These are phyloP conservation scores for Saturnispora hagleri DNA, from an alignment of 805 yeast species.

Conservation along the genomic window DNA sequence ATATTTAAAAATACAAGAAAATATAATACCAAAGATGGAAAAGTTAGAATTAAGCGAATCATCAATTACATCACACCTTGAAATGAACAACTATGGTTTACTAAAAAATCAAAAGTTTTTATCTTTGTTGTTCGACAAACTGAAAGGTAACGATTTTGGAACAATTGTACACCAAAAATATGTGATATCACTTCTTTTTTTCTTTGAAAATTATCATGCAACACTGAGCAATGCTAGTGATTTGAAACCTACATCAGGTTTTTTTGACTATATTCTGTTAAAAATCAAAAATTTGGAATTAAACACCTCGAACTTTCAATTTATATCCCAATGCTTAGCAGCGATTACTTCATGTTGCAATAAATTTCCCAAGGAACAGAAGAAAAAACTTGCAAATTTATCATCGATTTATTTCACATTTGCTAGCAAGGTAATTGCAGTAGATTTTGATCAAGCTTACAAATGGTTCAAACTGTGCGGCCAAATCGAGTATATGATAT, in stretches of 20 bases:
- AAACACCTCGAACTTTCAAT: slow-evolving; percentile 15
- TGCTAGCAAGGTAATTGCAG: slow-evolving; percentile 23
- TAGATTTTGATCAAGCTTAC: slow-evolving; percentile 10
- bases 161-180: neutral
- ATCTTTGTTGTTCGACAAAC: neutral
- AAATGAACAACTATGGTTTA: neutral
- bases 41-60: neutral
- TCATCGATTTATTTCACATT: slow-evolving; percentile 37
- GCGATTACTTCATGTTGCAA: neutral
- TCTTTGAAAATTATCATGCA: neutral
- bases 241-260: neutral
- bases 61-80: neutral
- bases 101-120: neutral
- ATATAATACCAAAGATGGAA: neutral
- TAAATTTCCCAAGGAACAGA: slow-evolving; percentile 8
- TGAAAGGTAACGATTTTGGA: no score
- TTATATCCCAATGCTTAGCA: slow-evolving; percentile 13
- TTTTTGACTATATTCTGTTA: slow-evolving; percentile 19
- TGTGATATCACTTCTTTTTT: neutral
- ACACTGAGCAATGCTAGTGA: neutral
- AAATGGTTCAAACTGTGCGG: slow-evolving; percentile 23
- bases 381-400: slow-evolving; percentile 36
- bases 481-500: slow-evolving; percentile 25
- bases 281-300: slow-evolving; percentile 12
- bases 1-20: neutral